phyloP scores from a whole-genome alignment of 2,329 filamentous ascomycete species.

The Aureobasidium mangrovei region DNA sequence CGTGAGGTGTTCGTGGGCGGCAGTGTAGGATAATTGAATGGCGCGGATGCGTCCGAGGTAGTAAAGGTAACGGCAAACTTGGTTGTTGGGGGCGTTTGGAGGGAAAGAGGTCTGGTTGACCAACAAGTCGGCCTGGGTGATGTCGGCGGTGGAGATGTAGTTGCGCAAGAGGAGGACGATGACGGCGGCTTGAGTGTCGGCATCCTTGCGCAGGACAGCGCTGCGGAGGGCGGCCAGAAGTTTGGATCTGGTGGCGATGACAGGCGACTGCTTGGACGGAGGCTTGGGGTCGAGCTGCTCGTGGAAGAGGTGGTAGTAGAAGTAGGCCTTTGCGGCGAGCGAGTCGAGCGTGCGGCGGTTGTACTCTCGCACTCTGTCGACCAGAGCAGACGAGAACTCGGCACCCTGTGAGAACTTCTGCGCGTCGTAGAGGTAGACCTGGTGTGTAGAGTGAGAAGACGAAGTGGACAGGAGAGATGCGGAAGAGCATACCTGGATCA shows the following conservation, averaged over 20 bases:
- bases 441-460: conserved; percentile 24
- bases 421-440: conserved; percentile 82
- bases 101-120: conserved; percentile 96
- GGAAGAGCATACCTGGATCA: conserved; percentile 24
- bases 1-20: conserved; percentile 88
- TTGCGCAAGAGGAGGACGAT: conserved; percentile 92
- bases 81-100: conserved; percentile 89
- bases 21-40: conserved; percentile 93
- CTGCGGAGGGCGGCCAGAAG: conserved; percentile 84
- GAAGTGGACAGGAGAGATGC: neutral
- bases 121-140: conserved; percentile 89
- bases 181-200: conserved; percentile 93
- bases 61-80: conserved; percentile 94
- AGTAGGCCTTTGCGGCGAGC: conserved; percentile 90
- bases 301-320: conserved; percentile 93
- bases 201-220: conserved; percentile 91
- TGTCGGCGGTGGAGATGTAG: conserved; percentile 92
- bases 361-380: conserved; percentile 75
- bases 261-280: conserved; percentile 77
- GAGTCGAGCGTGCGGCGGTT: conserved; percentile 94
- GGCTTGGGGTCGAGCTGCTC: conserved; percentile 83
- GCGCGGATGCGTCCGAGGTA: conserved; percentile 94
- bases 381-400: conserved; percentile 73
- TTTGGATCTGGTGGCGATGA: conserved; percentile 76
- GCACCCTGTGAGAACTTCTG: conserved; percentile 73